Evolutionary conservation across 352 stramenopile species (phyloP).

Genomic region (Phytopythium montanum): DNA sequence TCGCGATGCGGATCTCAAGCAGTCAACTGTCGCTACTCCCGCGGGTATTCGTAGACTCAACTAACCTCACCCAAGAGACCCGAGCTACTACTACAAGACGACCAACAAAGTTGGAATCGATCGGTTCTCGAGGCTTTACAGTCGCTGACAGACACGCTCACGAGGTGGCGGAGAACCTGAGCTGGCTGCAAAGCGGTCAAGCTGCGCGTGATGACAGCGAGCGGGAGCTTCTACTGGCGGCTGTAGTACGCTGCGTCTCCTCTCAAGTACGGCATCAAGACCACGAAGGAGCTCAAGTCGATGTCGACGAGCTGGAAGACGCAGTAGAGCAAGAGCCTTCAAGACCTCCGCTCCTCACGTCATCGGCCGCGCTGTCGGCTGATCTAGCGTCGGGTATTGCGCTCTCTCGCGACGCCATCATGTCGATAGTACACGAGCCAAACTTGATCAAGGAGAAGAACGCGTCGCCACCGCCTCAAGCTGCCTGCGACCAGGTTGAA

Average conservation of each 20-base stretch:
- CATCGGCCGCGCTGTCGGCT: not conserved
- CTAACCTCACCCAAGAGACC: not conserved
- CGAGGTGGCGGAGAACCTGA: not conserved
- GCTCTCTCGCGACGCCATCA: not conserved
- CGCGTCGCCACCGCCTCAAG: not conserved
- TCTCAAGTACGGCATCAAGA: not conserved
- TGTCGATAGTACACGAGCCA: not conserved
- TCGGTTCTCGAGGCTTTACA: not conserved
- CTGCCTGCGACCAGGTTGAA: not conserved
- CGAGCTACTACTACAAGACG: not conserved
- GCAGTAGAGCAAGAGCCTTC: not conserved
- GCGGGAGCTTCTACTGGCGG: conserved; percentile 5
- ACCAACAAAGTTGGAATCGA: not conserved
- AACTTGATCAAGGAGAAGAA: not conserved
- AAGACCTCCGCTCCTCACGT: not conserved
- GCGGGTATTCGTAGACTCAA: conserved; percentile 3
- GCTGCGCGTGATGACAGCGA: not conserved
- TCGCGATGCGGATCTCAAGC: conserved; percentile 30
- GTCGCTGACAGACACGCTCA: conserved; percentile 1
- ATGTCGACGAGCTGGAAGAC: not conserved
- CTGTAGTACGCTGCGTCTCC: conserved; percentile 9
- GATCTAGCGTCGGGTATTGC: not conserved
- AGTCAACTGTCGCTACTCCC: conserved; percentile 24
- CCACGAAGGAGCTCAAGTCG: not conserved
- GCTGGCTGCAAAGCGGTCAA: not conserved